These are phyloP conservation scores for Malbranchea cinnamomea DNA, from an alignment of 2,329 filamentous ascomycete species.

Conservation along the genomic window DNA sequence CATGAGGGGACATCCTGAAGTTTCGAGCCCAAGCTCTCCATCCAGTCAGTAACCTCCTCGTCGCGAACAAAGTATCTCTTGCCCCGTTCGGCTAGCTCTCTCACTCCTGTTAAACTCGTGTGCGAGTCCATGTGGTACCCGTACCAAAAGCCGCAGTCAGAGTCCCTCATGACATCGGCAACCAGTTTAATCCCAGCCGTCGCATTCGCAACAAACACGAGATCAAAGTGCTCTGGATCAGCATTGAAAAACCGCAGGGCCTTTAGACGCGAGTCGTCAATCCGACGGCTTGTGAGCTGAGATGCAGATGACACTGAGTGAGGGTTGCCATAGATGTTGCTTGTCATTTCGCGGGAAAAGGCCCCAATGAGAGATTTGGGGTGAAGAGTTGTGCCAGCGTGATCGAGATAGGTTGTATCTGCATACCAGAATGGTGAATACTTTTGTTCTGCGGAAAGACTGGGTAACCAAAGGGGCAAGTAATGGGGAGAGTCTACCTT, in stretches of 20 bases:
- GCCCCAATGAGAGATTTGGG: conserved; percentile 65
- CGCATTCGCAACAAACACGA: conserved; percentile 85
- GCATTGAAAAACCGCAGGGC: conserved; percentile 67
- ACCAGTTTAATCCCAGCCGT: conserved; percentile 84
- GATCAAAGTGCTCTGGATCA: conserved; percentile 64
- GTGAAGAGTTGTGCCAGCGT: conserved; percentile 83
- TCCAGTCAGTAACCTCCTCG: conserved; percentile 49
- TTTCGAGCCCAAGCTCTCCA: conserved; percentile 25
- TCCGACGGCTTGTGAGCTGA: conserved; percentile 55
- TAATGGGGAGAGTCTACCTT: conserved; percentile 15
- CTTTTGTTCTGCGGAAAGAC: too few relatives aligned
- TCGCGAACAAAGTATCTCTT: conserved; percentile 50
- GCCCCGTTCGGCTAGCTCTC: conserved; percentile 53
- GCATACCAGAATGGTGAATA: conserved; percentile 5
- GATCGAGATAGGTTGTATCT: conserved; percentile 75
- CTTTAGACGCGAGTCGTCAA: conserved; percentile 61
- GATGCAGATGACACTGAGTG: conserved; percentile 77
- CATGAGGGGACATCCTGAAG: conserved; percentile 17
- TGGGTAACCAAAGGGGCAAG: not conserved
- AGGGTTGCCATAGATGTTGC: conserved; percentile 74
- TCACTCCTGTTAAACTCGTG: conserved; percentile 70
- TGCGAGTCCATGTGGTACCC: conserved; percentile 73
- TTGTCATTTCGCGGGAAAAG: conserved; percentile 65
- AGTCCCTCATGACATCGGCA: conserved; percentile 57
- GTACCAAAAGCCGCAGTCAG: conserved; percentile 57